Evolutionary conservation across 257 asterid species (phyloP).

Genomic region (Solanum tarapatanum): DNA sequence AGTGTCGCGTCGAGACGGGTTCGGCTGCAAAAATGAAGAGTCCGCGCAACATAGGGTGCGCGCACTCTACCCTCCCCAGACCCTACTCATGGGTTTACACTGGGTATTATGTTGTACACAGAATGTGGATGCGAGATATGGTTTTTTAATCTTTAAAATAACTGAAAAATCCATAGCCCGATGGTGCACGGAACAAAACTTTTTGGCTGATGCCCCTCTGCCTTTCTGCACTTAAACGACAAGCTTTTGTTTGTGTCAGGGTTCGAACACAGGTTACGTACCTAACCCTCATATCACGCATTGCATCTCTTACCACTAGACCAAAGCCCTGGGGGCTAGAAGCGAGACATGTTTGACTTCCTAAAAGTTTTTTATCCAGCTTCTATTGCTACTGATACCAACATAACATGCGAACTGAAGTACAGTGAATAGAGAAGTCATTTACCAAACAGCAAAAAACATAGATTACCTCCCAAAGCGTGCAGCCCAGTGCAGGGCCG

Average conservation of each 20-base stretch:
- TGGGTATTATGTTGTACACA: neutral
- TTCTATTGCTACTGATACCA: neutral
- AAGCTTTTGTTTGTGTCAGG: neutral
- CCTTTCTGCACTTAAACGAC: neutral
- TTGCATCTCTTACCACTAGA: neutral
- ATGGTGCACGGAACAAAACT: neutral
- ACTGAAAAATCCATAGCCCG: neutral
- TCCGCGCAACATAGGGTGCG: neutral
- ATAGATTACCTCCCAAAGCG: conserved; percentile 52
- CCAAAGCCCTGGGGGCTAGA: neutral
- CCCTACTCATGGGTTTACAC: neutral
- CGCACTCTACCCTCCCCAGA: neutral
- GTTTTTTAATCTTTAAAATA: neutral
- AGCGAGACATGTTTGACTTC: neutral
- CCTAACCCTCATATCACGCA: neutral
- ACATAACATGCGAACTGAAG: neutral
- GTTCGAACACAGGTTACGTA: neutral
- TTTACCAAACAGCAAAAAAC: neutral
- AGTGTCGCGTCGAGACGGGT: no score
- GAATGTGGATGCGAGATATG: neutral
- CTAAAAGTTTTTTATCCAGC: neutral
- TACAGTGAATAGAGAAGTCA: neutral
- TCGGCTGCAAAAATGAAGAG: no score
- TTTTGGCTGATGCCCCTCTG: neutral
- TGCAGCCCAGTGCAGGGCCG: conserved; percentile 87